A percentile compares a stretch with the other conserved stretches of the same genome.
Evolutionary conservation across 768 basidiomycete species (phyloP).

Genomic region (Tephrocybe sp.): DNA sequence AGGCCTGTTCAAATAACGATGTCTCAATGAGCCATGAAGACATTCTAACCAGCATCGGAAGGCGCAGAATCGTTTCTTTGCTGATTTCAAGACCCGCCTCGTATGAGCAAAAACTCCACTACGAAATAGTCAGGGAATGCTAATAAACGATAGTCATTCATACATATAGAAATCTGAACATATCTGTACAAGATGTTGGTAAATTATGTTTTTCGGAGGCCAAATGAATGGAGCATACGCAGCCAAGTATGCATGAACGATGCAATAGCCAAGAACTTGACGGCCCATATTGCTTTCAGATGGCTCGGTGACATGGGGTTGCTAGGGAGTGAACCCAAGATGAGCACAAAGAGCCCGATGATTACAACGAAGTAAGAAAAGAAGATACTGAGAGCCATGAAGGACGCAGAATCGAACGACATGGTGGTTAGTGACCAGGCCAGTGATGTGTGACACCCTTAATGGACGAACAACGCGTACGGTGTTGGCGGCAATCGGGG

Average conservation of each 20-base stretch:
- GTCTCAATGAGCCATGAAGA: slow-evolving; percentile 54
- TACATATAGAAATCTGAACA: slow-evolving; percentile 33
- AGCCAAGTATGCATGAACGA: slow-evolving; percentile 36
- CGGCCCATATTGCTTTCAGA: slow-evolving; percentile 7
- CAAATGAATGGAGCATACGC: slow-evolving; percentile 22
- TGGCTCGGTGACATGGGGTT: background rate
- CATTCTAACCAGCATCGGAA: slow-evolving; percentile 25
- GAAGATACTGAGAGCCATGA: slow-evolving; percentile 18
- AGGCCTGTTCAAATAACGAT: slow-evolving; percentile 59
- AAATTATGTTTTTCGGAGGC: background rate
- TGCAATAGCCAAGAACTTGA: slow-evolving; percentile 20
- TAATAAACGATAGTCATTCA: background rate
- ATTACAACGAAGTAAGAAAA: slow-evolving; percentile 26
- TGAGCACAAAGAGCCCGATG: slow-evolving; percentile 18
- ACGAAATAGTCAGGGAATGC: background rate
- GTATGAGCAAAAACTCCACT: slow-evolving; percentile 58
- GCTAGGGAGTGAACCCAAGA: slow-evolving; percentile 5
- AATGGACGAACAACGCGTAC: too few relatives aligned
- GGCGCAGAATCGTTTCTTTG: slow-evolving; percentile 6
- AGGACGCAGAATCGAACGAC: background rate
- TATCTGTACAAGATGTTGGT: slow-evolving; percentile 20
- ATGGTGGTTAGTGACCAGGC: background rate
- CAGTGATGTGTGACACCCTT: too few relatives aligned
- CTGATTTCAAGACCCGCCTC: slow-evolving; percentile 24
- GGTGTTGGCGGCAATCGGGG: too few relatives aligned